Conservation (phyloP, 306 rosid species). For the Sphenostylis stenocarpa region DNA sequence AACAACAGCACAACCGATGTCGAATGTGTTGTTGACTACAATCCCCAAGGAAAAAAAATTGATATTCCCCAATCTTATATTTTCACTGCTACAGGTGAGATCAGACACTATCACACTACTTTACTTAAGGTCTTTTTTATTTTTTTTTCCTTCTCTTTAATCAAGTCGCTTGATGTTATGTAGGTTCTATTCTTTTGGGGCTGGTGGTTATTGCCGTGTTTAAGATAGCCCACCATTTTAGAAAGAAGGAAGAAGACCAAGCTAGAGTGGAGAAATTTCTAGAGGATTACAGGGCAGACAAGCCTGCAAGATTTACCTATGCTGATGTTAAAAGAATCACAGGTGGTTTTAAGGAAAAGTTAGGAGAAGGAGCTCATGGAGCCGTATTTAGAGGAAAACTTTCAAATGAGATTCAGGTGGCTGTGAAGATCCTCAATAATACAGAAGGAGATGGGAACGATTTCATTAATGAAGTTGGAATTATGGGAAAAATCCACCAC, state of each 20-base stretch:
- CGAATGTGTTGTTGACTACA: neutral
- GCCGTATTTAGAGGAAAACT: neutral
- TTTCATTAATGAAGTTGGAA: neutral
- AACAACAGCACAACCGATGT: neutral
- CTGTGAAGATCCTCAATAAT: neutral
- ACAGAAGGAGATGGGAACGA: neutral
- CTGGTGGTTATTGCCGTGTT: neutral
- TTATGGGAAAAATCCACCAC: neutral
- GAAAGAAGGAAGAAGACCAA: neutral
- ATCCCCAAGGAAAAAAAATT: neutral
- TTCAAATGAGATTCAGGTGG: neutral
- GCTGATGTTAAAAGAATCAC: neutral
- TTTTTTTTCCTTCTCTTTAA: neutral
- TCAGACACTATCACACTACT: neutral
- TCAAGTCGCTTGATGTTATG: neutral
- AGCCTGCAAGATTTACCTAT: neutral
- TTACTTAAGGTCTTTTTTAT: neutral
- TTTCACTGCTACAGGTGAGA: neutral
- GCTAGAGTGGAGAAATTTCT: neutral
- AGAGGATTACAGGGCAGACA: neutral
- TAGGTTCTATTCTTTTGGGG: neutral
- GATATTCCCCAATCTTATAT: neutral
- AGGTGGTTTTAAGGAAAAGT: neutral
- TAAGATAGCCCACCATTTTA: neutral
- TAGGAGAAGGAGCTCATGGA: neutral